Base-by-base conservation (phyloP, 2,329 filamentous ascomycete species). In the Chaetomium sp. region DNA sequence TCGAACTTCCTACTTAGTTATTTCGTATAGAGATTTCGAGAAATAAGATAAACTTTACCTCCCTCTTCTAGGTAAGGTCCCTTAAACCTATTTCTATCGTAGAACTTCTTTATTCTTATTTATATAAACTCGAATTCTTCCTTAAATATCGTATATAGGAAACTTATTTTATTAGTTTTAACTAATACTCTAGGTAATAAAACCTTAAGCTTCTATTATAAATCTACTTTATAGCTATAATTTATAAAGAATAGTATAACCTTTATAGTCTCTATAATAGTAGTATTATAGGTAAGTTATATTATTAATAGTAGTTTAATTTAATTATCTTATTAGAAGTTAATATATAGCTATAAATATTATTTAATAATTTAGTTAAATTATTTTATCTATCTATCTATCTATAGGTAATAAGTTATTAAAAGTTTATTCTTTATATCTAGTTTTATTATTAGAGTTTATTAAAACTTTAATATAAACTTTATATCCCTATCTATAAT, bases 281-380 rank as follows among this genome's bases (percentile, higher is more conserved):
- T 31, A 4, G 45, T 69, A 50, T 64, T 25, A 57, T 16, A 33
- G 50, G 60, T 49, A 57, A 29, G 27, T 29, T 29, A 29, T 29
- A 29, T 6, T 29, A 29, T 6, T 29, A 29, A 6, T 29, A 29
- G 50, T 56, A 69, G 62, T 8, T 69, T 25, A 64, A 25, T 67
- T 21, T 68, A 29, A 29, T 38, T 63, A 68, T 21, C 53, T 53
- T 42, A 29, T 59, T 19, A 25, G 63, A n/a, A 68, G 38, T 27
- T 65, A 63, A 19, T 49, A 65, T 5, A 62, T 65, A 62, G 51
- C 62, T 23, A 54, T 70, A 66, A 54, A 23, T 68, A 68, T 45
- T 60, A 42, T 27, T 66, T 50, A 0, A 68, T n/a, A 12, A 65
- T 12, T 8, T 35, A 55, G 55, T 56, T 69, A 2, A 29, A 27